Base-by-base conservation (phyloP, 768 basidiomycete species). In the Tricholoma furcatifolium region DNA sequence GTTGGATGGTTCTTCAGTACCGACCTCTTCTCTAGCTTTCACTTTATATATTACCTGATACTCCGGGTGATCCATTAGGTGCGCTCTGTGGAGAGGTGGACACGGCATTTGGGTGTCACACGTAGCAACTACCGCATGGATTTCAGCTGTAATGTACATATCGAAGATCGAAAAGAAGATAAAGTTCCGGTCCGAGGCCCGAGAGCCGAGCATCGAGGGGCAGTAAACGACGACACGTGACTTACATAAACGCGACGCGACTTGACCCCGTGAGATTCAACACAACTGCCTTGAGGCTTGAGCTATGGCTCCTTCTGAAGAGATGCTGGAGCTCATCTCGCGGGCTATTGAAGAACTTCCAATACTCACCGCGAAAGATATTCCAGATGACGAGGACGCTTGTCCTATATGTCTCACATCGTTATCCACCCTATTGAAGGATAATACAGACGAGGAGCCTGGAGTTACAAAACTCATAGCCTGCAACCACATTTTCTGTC, bases 401-500 rank as follows among this genome's bases (percentile, higher is more conserved):
- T 89, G 87, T 61, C 81, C 85, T 1, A 87, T 89, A 57, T 89
- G 86, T 65, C 74, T 85, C 40, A 66, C 75, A 17, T 63, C 81
- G 1, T 85, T 87, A 53, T 67, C 71, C 12, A 49, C 68, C 1
- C 67, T 84, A 21, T 64, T 82, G 40, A 62, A 67, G n/a, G 69
- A 70, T 18, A 65, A 60, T 14, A 58, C 59, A 17, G 42, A 42
- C 27, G 45, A 62, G 10, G 59, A 69, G 12, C 32, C 58, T 36
- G 82, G 83, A 2, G 68, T 88, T 6, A 87, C 85, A 1, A 84
- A 79, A 62, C 68, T 89, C 0, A 63, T 60, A 1, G 75, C 67
- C 3, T 89, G 87, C 60, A 81, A 83, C 0, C 87, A 89, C 66
- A 62, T 84, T 6, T 88, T 89, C 63, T 89, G 87, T 61, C 70